Conservation (phyloP, 345 rosid species). For the Brassica carinata region DNA sequence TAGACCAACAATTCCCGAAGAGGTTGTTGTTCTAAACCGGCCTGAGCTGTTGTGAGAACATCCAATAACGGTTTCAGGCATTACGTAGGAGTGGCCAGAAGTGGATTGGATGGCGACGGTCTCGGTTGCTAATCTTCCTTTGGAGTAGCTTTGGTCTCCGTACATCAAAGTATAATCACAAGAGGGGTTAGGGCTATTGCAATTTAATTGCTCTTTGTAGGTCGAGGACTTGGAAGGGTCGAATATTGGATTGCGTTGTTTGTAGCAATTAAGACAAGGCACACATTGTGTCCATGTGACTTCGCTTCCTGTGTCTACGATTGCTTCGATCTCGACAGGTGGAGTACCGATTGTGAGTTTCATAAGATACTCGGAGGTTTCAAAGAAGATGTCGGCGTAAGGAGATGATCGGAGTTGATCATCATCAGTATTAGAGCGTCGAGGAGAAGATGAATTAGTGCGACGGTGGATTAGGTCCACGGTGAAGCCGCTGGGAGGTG, state of each 20-base stretch:
- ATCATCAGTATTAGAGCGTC: background rate
- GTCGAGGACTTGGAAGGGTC: slow-evolving; percentile 14
- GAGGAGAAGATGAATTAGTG: background rate
- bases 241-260: background rate
- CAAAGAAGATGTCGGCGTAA: background rate
- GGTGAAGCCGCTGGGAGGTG: slow-evolving; percentile 26
- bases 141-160: background rate
- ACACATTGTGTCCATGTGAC: slow-evolving; percentile 30
- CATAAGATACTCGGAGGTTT: background rate
- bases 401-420: slow-evolving; percentile 14
- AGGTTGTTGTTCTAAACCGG: background rate
- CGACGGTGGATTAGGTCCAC: slow-evolving; percentile 15
- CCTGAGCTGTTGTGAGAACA: slow-evolving; percentile 22
- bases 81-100: slow-evolving; percentile 20
- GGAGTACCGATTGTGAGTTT: slow-evolving; percentile 28
- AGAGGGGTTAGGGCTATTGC: background rate
- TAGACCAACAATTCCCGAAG: slow-evolving; percentile 18
- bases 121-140: background rate
- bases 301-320: slow-evolving; percentile 7
- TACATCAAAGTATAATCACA: background rate
- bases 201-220: background rate
- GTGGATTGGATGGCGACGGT: slow-evolving; percentile 8
- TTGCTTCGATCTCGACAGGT: background rate
- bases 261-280: slow-evolving; percentile 12
- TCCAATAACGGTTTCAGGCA: background rate